Evolutionary conservation across 208 protist species (phyloP), one percentile per base, ranked within the genome.

Genomic region (Crithidia sp.): DNA sequence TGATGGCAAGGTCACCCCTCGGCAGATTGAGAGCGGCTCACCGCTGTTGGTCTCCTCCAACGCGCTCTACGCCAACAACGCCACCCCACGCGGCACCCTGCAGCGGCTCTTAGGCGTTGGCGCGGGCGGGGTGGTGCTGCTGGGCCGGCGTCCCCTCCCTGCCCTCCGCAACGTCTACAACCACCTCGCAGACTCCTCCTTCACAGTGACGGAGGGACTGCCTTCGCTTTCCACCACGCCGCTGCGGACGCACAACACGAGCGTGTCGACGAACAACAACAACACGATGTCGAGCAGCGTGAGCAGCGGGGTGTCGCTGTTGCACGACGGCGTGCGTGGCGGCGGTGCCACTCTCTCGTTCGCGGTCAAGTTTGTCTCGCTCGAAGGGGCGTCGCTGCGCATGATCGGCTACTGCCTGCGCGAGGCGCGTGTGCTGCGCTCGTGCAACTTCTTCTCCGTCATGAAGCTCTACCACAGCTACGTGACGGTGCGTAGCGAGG

Each of bases 371-470:
- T 84, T 77, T 43, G 76, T 90, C 39, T 82, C 87, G 44, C 77
- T 93, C 17, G 74, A 77, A 8, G 71, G 72, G 5, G 87, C 89
- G 67, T 90, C 84, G 5, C 80, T 90, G 41, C 77, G 74, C 13
- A 73, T 90, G 61, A 88, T 82, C 50, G 84, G 85, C 52, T 79
- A 76, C 64, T 78, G 78, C 5, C 68, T 81, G 71, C 85, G 76
- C 12, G 83, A 93, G 67, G 76, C 88, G 2, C 78, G 83, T 4
- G 86, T 86, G 56, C 79, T 93, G 49, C 71, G 81, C 41, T 83
- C 81, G 13, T 93, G 88, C 67, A 73, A 85, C 62, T 86, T 89
- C 70, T 91, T 92, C 67, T 86, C 89, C 37, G 91, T 96, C 56
- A 54, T 96, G 39, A 87, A 92, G 69, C 90, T 82, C 41, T 66